These are phyloP conservation scores for Pleomassaria siparia DNA, from an alignment of 2,329 filamentous ascomycete species.

Conservation along the genomic window DNA sequence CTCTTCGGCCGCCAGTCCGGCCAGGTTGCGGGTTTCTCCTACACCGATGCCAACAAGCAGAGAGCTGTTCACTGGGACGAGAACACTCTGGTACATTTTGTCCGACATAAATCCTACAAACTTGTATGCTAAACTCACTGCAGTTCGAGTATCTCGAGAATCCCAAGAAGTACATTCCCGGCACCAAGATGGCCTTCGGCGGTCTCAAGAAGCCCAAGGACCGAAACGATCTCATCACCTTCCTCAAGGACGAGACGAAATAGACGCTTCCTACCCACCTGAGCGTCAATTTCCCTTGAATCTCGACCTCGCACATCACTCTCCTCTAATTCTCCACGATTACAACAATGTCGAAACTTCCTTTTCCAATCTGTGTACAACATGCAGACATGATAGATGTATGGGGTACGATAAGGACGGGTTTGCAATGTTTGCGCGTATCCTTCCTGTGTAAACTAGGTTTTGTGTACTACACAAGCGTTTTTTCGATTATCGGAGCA, in stretches of 20 bases:
- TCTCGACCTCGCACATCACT: constrained; percentile 2
- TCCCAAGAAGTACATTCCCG: constrained; percentile 99
- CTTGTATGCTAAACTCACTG: constrained; percentile 15
- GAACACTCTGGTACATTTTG: constrained; percentile 69
- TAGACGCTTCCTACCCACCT: constrained; percentile 52
- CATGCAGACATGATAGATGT: constrained; percentile 42
- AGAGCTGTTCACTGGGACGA: constrained; percentile 91
- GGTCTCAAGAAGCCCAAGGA: constrained; percentile 99
- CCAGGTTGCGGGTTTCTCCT: constrained; percentile 86
- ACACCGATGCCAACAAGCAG: constrained; percentile 99
- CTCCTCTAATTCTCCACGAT: constrained; percentile 9
- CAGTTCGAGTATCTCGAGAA: constrained; percentile 99
- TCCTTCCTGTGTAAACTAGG: constrained; percentile 38
- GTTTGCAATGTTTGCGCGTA: constrained; percentile 21
- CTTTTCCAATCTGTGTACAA: constrained; percentile 36
- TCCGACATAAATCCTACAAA: neutral
- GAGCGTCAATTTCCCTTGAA: constrained; percentile 14
- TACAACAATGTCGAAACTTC: constrained; percentile 23
- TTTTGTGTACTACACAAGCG: constrained; percentile 38
- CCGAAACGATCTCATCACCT: constrained; percentile 96
- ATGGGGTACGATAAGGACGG: constrained; percentile 40
- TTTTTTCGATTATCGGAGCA: constrained; percentile 35
- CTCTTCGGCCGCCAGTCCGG: constrained; percentile 97
- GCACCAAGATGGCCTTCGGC: constrained; percentile 99
- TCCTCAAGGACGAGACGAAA: constrained; percentile 69